phyloP scores from a whole-genome alignment of 805 yeast genomes.

The Candida rishiriensis region DNA sequence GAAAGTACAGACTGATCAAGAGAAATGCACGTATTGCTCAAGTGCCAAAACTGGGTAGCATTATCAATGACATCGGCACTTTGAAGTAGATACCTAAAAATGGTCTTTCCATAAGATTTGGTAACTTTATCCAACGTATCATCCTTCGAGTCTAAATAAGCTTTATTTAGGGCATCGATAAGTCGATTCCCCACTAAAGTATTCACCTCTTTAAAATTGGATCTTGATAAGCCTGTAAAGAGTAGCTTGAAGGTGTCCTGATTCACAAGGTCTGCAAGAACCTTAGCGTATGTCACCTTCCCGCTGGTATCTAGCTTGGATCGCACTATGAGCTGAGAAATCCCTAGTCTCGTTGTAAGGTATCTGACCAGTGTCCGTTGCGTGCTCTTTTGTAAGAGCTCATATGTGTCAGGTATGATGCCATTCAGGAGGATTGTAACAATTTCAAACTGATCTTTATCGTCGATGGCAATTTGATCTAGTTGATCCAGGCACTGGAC shows the following conservation, averaged over 20 bases:
- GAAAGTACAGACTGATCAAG: constrained; percentile 1
- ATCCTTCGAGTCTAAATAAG: constrained; percentile 5
- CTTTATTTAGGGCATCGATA: constrained; percentile 11
- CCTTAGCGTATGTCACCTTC: background rate
- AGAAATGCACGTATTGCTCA: constrained; percentile 5
- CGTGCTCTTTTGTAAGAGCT: constrained; percentile 5
- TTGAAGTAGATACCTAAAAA: background rate
- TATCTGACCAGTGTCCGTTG: constrained; percentile 3
- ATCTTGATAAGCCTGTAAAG: background rate
- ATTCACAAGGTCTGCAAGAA: constrained; percentile 9
- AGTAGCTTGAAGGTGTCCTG: constrained; percentile 1
- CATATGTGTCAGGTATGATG: constrained; percentile 20
- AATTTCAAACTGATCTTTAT: constrained; percentile 10
- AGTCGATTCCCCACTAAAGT: constrained; percentile 12
- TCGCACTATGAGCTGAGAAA: constrained; percentile 18
- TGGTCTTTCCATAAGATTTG: constrained; percentile 3
- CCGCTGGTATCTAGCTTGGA: constrained; percentile 2
- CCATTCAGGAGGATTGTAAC: constrained; percentile 10
- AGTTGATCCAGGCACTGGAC: background rate
- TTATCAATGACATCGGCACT: background rate
- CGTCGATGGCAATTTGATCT: background rate
- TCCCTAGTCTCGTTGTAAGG: constrained; percentile 19
- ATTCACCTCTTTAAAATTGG: constrained; percentile 8
- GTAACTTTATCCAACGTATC: constrained; percentile 4
- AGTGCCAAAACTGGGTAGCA: constrained; percentile 11